Evolutionary conservation across 331 rosid species (phyloP).

Genomic region (Quercus phellos): DNA sequence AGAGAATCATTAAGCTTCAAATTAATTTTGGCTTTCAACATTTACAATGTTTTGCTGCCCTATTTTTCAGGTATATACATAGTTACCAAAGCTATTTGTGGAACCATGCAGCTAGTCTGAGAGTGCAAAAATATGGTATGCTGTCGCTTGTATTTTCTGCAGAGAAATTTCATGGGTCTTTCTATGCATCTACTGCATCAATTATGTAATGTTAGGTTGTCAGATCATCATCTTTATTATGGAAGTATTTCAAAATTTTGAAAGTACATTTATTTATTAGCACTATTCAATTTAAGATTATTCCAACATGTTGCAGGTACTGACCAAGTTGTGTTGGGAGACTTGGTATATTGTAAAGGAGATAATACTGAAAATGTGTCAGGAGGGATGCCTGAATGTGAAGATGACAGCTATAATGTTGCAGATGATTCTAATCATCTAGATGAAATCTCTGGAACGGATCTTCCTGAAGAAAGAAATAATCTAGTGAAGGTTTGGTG

Average conservation of each 20-base stretch:
- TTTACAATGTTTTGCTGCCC: neutral
- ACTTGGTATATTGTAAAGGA: constrained; percentile 73
- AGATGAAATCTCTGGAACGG: constrained; percentile 44
- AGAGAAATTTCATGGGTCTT: neutral
- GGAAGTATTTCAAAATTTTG: constrained; percentile 14
- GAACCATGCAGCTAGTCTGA: constrained; percentile 88
- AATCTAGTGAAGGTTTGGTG: constrained; percentile 60
- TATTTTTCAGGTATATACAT: constrained; percentile 73
- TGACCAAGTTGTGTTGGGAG: constrained; percentile 71
- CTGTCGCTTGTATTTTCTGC: constrained; percentile 8
- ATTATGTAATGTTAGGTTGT: neutral
- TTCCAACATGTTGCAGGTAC: constrained; percentile 54
- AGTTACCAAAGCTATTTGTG: constrained; percentile 97
- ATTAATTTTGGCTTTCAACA: neutral
- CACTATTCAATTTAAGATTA: neutral
- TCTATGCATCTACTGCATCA: neutral
- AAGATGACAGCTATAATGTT: constrained; percentile 35
- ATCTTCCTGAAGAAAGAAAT: constrained; percentile 43
- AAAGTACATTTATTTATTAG: neutral
- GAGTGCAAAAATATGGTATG: constrained; percentile 87
- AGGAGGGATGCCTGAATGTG: constrained; percentile 40
- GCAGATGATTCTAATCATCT: constrained; percentile 36
- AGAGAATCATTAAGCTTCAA: neutral
- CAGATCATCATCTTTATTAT: neutral
- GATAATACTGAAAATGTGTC: constrained; percentile 32